Evolutionary conservation across 78 protist species (phyloP).

Genomic region (Trichosphaerium sp.): DNA sequence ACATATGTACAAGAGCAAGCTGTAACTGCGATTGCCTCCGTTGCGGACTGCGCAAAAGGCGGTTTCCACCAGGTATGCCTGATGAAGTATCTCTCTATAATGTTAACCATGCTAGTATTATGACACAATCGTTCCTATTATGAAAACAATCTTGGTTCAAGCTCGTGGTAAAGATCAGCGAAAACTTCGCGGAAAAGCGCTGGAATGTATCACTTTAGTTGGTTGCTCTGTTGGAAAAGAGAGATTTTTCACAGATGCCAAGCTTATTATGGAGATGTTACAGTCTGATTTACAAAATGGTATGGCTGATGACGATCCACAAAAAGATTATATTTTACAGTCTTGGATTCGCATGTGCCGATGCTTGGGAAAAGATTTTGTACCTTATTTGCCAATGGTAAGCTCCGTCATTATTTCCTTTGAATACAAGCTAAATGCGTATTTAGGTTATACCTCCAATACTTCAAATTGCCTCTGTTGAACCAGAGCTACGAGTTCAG

Average conservation of each 20-base stretch:
- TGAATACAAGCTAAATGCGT: no score
- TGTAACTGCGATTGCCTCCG: constrained; percentile 11
- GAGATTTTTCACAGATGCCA: constrained; percentile 44
- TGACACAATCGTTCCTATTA: constrained; percentile 56
- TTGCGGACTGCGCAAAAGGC: constrained; percentile 6
- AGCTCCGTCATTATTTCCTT: no score
- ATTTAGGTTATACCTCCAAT: no score
- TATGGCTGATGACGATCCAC: constrained; percentile 69
- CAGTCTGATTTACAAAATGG: constrained; percentile 1
- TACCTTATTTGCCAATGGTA: constrained; percentile 55
- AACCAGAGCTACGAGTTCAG: no score
- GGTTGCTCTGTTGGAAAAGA: constrained; percentile 83
- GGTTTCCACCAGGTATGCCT: not conserved
- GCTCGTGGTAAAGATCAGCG: constrained; percentile 12
- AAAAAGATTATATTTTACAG: constrained; percentile 55
- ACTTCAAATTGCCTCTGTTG: constrained; percentile 22
- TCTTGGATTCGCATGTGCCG: constrained; percentile 74
- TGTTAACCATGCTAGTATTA: constrained; percentile 42
- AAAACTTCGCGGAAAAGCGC: constrained; percentile 69
- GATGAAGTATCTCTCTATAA: constrained; percentile 20
- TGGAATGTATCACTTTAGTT: constrained; percentile 78
- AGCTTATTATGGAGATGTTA: constrained; percentile 52
- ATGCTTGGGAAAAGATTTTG: constrained; percentile 60
- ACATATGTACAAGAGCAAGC: constrained; percentile 15
- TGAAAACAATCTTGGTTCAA: constrained; percentile 25